Evolutionary conservation across 768 basidiomycete species (phyloP), one percentile per base, ranked within the genome.

Genomic region (Solioccasus polychromus): DNA sequence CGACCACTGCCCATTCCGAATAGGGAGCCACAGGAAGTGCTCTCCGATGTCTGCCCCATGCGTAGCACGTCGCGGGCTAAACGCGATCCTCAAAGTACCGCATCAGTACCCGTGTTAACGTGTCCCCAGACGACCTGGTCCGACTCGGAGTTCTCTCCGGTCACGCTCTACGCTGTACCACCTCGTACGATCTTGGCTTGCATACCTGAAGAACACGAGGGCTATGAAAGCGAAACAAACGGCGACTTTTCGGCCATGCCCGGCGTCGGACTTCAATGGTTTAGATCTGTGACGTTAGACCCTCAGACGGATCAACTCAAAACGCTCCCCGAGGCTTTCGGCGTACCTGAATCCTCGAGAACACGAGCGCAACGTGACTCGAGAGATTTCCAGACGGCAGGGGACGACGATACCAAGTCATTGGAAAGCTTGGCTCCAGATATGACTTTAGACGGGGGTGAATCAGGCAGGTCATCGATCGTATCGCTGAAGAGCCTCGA

Each of bases 171-270:
- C 34, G 55, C 50, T 11, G 30, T 54, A 25, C 28, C 48, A 12
- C 34, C 57, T 19, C 64, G 56, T 35, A 51, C 50, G 9, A 32
- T 50, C 48, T 36, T 66, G 48, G 30, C 43, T 19, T 50, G 61
- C 18, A 64, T 66, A 54, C 66, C 61, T 2, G 64, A 66, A 49
- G 64, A 68, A 43, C 39, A 22, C 2, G 61, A 68, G 25, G 57
- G 55, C 4, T 24, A 35, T 36, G 45, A 57, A 44, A 66, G 57
- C 41, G 51, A 66, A 41, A 35, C 48, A 28, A 44, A 44, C 1
- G 47, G 44, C 18, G 57, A 57, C 38, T 23, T 53, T 14, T 48
- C 35, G 19, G 28, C 36, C 18, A 47, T 50, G 10, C 32, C 55
- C 14, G 47, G 55, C 7, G 43, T 42, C n/a, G 40, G 51, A 4